A percentile compares a stretch with the other conserved stretches of the same genome.
Conservation (phyloP, 768 basidiomycete genomes). For the Wakefieldia striispora region DNA sequence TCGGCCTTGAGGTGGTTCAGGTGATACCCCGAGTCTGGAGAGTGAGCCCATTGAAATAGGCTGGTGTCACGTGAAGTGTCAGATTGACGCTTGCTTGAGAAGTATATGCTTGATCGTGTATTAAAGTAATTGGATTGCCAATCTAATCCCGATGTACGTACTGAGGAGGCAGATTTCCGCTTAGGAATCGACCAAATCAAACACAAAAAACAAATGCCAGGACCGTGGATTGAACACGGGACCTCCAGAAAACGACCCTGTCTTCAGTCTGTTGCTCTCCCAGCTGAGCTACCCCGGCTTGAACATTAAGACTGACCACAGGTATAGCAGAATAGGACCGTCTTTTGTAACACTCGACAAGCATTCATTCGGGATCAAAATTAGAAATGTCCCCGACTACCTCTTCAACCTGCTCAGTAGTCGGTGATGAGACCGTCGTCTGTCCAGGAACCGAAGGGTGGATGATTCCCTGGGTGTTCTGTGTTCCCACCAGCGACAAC, state of each 20-base stretch:
- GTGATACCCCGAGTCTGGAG: too few relatives aligned
- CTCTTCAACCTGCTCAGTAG: slow-evolving; percentile 29
- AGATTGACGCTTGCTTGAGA: slow-evolving; percentile 1
- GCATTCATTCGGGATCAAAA: slow-evolving; percentile 19
- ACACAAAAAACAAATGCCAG: slow-evolving; percentile 39
- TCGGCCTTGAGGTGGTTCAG: not conserved
- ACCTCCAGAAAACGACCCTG: slow-evolving; percentile 42
- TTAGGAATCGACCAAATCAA: too few relatives aligned
- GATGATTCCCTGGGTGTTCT: not conserved
- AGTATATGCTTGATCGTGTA: not conserved
- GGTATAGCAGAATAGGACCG: not conserved
- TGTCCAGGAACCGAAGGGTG: not conserved
- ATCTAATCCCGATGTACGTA: not conserved
- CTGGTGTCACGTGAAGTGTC: slow-evolving; percentile 19
- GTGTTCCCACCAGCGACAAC: slow-evolving; percentile 32
- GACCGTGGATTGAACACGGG: slow-evolving; percentile 57
- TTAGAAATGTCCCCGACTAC: slow-evolving; percentile 30
- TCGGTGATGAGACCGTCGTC: slow-evolving; percentile 33
- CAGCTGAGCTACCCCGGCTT: slow-evolving; percentile 69
- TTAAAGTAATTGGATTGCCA: not conserved
- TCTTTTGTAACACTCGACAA: not conserved
- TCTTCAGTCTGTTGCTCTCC: slow-evolving; percentile 75
- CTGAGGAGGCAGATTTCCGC: not conserved
- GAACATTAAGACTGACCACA: not conserved
- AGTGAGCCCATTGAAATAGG: slow-evolving; percentile 8